Conservation (phyloP, 2,329 filamentous ascomycete species). For the Diaporthe ampelina region DNA sequence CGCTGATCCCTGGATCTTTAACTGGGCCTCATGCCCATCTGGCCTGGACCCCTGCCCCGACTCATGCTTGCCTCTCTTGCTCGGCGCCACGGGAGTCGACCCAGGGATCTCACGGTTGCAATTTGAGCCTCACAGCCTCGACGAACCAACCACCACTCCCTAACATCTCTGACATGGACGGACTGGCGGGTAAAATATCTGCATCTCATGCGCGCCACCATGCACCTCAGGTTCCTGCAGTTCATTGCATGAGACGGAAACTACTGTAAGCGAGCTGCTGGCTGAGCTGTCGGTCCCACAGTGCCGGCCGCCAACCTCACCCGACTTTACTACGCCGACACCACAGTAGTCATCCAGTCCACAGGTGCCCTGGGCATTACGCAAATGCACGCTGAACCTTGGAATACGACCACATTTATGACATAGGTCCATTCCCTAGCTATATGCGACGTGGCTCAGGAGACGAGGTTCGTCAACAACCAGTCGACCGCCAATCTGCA, state of each 20-base stretch:
- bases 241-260: slow-evolving; percentile 17
- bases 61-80: neutral
- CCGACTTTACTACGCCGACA: slow-evolving; percentile 10
- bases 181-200: slow-evolving; percentile 28
- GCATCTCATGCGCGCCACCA: slow-evolving; percentile 18
- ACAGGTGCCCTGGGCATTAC: slow-evolving; percentile 6
- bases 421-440: neutral
- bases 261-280: slow-evolving; percentile 31
- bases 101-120: slow-evolving; percentile 15
- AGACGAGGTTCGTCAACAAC: slow-evolving; percentile 21
- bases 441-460: slow-evolving; percentile 19
- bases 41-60: slow-evolving; percentile 2
- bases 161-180: slow-evolving; percentile 19
- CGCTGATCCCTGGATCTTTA: slow-evolving; percentile 18
- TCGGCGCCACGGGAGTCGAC: slow-evolving; percentile 16
- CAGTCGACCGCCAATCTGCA: slow-evolving; percentile 30
- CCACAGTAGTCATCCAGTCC: slow-evolving; percentile 6
- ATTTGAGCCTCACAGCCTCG: slow-evolving; percentile 25
- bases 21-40: neutral
- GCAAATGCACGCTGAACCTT: slow-evolving; percentile 7
- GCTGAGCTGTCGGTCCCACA: slow-evolving; percentile 28
- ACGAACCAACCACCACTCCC: slow-evolving; percentile 9
- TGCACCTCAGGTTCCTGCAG: slow-evolving; percentile 13
- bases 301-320: slow-evolving; percentile 13
- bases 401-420: slow-evolving; percentile 18